Conservation (phyloP, 768 basidiomycete species). For the Pisolithus microcarpus region DNA sequence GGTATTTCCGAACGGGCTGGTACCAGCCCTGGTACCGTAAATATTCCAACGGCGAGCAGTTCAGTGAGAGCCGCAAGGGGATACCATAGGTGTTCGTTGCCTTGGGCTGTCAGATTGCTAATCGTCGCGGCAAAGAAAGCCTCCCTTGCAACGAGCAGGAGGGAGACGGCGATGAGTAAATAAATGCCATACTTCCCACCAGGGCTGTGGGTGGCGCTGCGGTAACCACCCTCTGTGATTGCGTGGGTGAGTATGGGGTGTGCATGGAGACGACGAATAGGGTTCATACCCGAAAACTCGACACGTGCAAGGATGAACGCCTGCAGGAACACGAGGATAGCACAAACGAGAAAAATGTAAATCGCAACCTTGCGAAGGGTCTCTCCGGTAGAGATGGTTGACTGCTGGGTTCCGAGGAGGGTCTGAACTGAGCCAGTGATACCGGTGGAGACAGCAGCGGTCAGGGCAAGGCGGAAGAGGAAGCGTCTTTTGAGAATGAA, state of each 20-base stretch:
- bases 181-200: constrained; percentile 16
- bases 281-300: constrained; percentile 9
- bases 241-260: background rate
- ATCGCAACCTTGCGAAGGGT: constrained; percentile 21
- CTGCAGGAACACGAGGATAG: constrained; percentile 15
- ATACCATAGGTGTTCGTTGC: constrained; percentile 27
- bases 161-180: constrained; percentile 17
- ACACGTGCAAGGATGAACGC: constrained; percentile 15
- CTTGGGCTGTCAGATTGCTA: constrained; percentile 9
- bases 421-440: constrained; percentile 21
- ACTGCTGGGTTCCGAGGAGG: background rate
- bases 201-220: background rate
- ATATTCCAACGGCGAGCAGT: constrained; percentile 23
- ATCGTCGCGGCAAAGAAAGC: constrained; percentile 25
- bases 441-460: constrained; percentile 21
- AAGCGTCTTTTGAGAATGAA: constrained; percentile 11
- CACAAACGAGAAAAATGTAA: constrained; percentile 26
- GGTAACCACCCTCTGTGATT: constrained; percentile 8
- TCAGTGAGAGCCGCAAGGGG: constrained; percentile 28
- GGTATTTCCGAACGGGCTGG: constrained; percentile 11
- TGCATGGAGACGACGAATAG: background rate
- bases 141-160: constrained; percentile 24
- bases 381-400: constrained; percentile 12
- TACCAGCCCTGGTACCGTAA: constrained; percentile 26
- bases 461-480: constrained; percentile 20